phyloP scores from a whole-genome alignment of 2,329 filamentous ascomycete genomes.

The Ceratocystiopsis sp. region DNA sequence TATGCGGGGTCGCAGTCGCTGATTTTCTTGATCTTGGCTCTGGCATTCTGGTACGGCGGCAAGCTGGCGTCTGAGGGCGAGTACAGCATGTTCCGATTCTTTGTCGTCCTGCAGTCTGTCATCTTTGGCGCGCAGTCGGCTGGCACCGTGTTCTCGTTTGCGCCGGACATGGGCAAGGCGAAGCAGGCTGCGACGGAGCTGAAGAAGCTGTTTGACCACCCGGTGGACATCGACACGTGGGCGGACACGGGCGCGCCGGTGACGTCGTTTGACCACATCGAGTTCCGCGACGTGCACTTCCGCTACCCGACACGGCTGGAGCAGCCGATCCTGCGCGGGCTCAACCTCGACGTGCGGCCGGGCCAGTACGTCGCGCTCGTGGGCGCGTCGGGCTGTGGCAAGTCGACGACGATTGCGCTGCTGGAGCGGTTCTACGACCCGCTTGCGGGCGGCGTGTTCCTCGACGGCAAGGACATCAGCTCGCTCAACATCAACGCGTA shows the following conservation, averaged over 20 bases:
- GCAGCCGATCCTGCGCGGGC: conserved; percentile 75
- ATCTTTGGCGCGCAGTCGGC: conserved; percentile 89
- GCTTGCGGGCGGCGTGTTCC: conserved; percentile 57
- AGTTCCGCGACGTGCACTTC: conserved; percentile 89
- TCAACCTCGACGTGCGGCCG: conserved; percentile 56
- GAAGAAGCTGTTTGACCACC: conserved; percentile 67
- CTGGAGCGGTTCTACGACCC: conserved; percentile 93
- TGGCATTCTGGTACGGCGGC: conserved; percentile 88
- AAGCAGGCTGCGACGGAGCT: conserved; percentile 68
- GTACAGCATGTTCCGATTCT: conserved; percentile 74
- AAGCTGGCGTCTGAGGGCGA: conserved; percentile 53
- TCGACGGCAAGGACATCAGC: conserved; percentile 73
- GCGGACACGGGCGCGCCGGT: conserved; percentile 48
- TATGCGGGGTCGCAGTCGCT: conserved; percentile 77
- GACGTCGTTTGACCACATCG: conserved; percentile 50
- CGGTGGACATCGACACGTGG: conserved; percentile 72
- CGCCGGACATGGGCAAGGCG: conserved; percentile 85
- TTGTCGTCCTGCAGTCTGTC: conserved; percentile 73
- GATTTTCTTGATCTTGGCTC: conserved; percentile 66
- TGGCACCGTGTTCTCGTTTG: conserved; percentile 76
- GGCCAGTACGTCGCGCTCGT: conserved; percentile 81
- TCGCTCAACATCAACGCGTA: conserved; percentile 74
- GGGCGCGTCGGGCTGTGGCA: conserved; percentile 86
- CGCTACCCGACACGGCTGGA: conserved; percentile 82
- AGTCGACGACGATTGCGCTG: conserved; percentile 82